phyloP scores from a whole-genome alignment of 495 filamentous ascomycete genomes.

The Penicillium waksmanii region DNA sequence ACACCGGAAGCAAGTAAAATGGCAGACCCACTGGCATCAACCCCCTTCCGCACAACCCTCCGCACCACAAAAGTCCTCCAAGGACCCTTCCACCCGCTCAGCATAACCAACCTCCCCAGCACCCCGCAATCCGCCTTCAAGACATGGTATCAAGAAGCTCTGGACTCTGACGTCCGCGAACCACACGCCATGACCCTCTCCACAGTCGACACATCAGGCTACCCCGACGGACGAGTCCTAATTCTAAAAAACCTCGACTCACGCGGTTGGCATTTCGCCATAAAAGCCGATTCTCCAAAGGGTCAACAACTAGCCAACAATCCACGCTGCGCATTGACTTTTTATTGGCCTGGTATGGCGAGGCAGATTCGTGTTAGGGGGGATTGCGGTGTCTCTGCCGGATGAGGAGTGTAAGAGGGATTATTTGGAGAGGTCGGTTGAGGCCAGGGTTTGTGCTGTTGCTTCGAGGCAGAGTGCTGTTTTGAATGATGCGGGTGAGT shows the following conservation, averaged over 20 bases:
- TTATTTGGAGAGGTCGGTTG: conserved; percentile 15
- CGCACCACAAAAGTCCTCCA: conserved; percentile 20
- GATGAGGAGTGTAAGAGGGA: conserved; percentile 17
- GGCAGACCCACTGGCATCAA: not conserved
- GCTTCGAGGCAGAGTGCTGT: conserved; percentile 24
- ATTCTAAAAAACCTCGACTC: conserved; percentile 26
- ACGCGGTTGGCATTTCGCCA: conserved; percentile 26
- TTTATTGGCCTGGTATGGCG: conserved; percentile 25
- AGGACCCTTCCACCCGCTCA: conserved; percentile 17
- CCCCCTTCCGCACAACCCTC: conserved; percentile 14
- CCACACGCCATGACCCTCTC: conserved; percentile 27
- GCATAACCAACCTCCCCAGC: conserved; percentile 13
- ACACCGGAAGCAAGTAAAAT: not conserved
- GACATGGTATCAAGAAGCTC: conserved; percentile 20
- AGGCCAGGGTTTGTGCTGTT: conserved; percentile 15
- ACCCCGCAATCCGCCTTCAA: conserved; percentile 21
- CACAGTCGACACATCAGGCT: conserved; percentile 22
- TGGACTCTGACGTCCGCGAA: conserved; percentile 9
- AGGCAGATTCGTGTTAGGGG: conserved; percentile 18
- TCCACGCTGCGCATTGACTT: conserved; percentile 16
- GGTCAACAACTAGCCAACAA: conserved; percentile 10
- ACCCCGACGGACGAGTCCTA: conserved; percentile 23
- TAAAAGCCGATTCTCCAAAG: conserved; percentile 23
- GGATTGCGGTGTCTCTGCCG: conserved; percentile 7
- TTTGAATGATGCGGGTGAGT: not conserved